Base-by-base conservation (phyloP, 176 grass and related monocot genomes). In the Eremochloa ophiuroides region DNA sequence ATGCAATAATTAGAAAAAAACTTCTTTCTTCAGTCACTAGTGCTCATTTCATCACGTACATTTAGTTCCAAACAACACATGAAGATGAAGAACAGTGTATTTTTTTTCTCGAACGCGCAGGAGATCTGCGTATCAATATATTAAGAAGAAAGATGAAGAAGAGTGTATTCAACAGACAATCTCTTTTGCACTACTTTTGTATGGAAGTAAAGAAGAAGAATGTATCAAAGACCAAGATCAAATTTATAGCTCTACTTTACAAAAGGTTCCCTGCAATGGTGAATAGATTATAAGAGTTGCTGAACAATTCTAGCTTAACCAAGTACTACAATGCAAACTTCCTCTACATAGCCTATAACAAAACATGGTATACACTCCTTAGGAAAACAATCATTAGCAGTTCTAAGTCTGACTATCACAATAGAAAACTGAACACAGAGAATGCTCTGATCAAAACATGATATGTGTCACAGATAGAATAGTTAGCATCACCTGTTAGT, bases 141-240 rank as follows among this genome's bases (percentile, higher is more conserved):
- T n/a, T n/a, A n/a, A n/a, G n/a, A n/a, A n/a, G n/a, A n/a, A n/a
- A 84, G 30, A 51, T 8, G 17, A 51, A 51, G 18, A 51, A 22
- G 18, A n/a, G 8, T 41, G 39, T 16, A 38, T 29, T 17, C 40
- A 40, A 23, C 29, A 43, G 70, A 62, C 6, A 85, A 62, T 27
- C 27, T 4, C 30, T 55, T 84, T 4, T 82, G 51, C n/a, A 71
- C 71, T 82, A 69, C 8, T 70, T 62, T 47, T 41, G 41, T 63
- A 80, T 56, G 2, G 23, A 70, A 43, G 20, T 74, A 41, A 35
- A 62, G 76, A 16, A 16, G 40, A 20, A 53, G 17, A n/a, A 74
- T 8, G 20, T 10, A 55, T 55, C 7, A 55, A 55, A 7, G 51
- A n/a, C 20, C 7, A 55, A 55, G 51, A 0, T 35, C 1, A n/a